Evolutionary conservation across 805 yeast genomes (phyloP), one percentile per base, ranked within the genome.

Genomic region (Scheffersomyces coipomensis): DNA sequence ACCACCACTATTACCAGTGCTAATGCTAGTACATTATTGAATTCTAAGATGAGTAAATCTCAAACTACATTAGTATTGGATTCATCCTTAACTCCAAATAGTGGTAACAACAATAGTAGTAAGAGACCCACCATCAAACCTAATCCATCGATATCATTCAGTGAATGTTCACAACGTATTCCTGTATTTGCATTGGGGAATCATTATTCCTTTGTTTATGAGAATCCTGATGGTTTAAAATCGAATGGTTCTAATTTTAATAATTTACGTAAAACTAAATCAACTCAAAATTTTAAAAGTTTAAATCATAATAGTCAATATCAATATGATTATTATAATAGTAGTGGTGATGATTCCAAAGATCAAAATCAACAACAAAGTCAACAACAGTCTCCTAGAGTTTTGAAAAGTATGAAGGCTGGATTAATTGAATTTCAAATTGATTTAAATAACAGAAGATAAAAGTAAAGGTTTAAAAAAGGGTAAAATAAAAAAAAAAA

Each of bases 341-440:
- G 31, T 34, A 27, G 5, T 27, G 30, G 30, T 13, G 11, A 12
- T 27, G 18, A 15, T 4, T 13, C 21, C 8, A 10, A 10, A n/a
- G 18, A 19, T 34, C 4, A 31, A 22, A 17, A 19, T 17, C 32
- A 12, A 24, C 12, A 12, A 12, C 24, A 27, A 6, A 29, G 7
- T 23, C 13, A 21, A 9, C 19, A 17, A 18, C 33, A 29, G 21
- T 13, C 36, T 6, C 51, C 52, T 6, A 46, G 47, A 30, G 42
- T 39, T 10, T 33, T 48, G 19, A 54, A 52, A 36, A 52, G 47
- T 40, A 56, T 62, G 60, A 53, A 58, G 43, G 50, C 62, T 3
- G 66, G 68, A 1, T 52, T 63, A 32, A 46, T 47, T 23, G 58
- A 58, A 35, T 60, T 60, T 40, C 51, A 49, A 35, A 35, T 51